These are phyloP conservation scores for Beta lomatogona DNA, from an alignment of 179 eudicot genomes.

Conservation along the genomic window DNA sequence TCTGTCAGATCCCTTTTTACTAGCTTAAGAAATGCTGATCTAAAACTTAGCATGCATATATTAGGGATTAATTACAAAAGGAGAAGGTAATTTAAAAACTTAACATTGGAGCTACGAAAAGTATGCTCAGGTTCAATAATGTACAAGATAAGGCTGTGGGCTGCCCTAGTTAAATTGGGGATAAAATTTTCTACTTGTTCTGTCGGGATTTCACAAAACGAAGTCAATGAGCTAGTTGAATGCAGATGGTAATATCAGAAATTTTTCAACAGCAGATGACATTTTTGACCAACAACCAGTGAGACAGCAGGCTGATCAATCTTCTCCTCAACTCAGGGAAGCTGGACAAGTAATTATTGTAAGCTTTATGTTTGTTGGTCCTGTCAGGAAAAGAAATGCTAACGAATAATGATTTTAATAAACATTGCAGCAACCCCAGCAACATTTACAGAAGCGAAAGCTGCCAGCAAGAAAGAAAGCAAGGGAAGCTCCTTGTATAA, in stretches of 20 bases:
- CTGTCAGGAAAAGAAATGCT: background rate
- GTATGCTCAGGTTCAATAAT: background rate
- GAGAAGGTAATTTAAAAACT: background rate
- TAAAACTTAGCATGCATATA: background rate
- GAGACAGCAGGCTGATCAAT: conserved; percentile 46
- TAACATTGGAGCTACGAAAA: background rate
- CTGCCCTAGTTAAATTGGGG: background rate
- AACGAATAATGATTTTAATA: background rate
- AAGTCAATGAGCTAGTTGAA: background rate
- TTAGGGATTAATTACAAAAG: background rate
- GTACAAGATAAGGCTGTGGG: background rate
- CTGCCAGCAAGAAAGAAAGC: conserved; percentile 47
- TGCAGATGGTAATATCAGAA: conserved; percentile 23
- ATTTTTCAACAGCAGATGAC: conserved; percentile 46
- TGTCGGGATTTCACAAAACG: background rate
- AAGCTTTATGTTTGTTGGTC: background rate
- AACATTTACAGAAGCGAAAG: conserved; percentile 38
- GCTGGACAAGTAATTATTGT: conserved; percentile 41
- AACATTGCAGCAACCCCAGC: conserved; percentile 31
- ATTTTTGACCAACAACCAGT: conserved; percentile 47
- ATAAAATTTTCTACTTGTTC: background rate
- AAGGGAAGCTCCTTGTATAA: conserved; percentile 39
- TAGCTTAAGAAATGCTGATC: too few relatives aligned
- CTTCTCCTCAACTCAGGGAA: conserved; percentile 44
- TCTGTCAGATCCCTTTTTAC: background rate